Evolutionary conservation across 208 protist species (phyloP).

Genomic region (Leishmania arabica): DNA sequence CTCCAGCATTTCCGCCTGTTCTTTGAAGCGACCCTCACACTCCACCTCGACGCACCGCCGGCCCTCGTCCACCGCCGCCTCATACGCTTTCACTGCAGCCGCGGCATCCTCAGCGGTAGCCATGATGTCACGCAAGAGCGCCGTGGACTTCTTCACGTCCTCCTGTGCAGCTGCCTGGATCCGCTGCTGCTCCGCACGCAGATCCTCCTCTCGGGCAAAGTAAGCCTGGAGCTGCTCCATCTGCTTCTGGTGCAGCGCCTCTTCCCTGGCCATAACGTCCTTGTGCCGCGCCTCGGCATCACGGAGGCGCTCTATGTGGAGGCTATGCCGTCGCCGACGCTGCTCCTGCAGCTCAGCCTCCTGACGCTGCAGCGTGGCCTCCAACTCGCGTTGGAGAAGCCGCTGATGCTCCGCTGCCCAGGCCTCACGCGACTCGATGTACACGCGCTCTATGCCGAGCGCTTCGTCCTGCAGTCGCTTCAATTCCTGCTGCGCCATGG

Average conservation of each 20-base stretch:
- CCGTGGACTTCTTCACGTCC: slow-evolving; percentile 39
- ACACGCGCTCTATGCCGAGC: slow-evolving; percentile 74
- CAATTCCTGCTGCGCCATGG: slow-evolving; percentile 72
- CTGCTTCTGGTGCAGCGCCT: slow-evolving; percentile 55
- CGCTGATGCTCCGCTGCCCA: slow-evolving; percentile 74
- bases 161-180: slow-evolving; percentile 43
- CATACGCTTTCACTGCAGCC: slow-evolving; percentile 48
- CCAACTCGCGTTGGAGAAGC: slow-evolving; percentile 58
- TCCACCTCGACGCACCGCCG: slow-evolving; percentile 41
- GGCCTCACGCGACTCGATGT: slow-evolving; percentile 64
- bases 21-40: slow-evolving; percentile 30
- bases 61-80: slow-evolving; percentile 43
- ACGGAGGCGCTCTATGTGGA: slow-evolving; percentile 69
- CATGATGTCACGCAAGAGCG: slow-evolving; percentile 41
- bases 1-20: slow-evolving; percentile 39
- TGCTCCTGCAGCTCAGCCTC: slow-evolving; percentile 67
- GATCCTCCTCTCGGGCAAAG: slow-evolving; percentile 49
- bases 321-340: slow-evolving; percentile 43
- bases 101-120: slow-evolving; percentile 39
- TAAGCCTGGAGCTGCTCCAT: slow-evolving; percentile 67
- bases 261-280: slow-evolving; percentile 53
- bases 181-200: slow-evolving; percentile 51
- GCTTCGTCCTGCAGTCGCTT: slow-evolving; percentile 67
- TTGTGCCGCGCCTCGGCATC: slow-evolving; percentile 58
- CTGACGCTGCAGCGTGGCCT: slow-evolving; percentile 47